Evolutionary conservation across 495 filamentous ascomycete species (phyloP), one percentile per base, ranked within the genome.

Genomic region (Neurospora sp.): DNA sequence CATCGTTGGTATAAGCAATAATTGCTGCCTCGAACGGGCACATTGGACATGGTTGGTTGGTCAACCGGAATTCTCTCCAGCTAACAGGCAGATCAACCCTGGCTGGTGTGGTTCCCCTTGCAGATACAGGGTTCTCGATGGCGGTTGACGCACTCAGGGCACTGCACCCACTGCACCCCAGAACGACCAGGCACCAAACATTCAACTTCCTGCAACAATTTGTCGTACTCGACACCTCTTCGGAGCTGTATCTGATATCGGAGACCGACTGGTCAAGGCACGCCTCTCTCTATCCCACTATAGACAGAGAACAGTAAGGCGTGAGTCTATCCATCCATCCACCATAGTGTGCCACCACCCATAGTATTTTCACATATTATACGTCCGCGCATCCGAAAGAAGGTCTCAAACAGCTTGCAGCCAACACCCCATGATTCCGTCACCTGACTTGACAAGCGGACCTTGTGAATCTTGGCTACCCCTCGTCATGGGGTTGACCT

Each of bases 391-490:
- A 61, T 61, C 53, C 53, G 53, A 27, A 31, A 31, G 27, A 35
- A 65, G 11, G 48, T 27, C 20, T 59, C 27, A 65, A 61, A 35
- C 53, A 61, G 22, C 53, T 65, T 27, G 27, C 53, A 65, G 44
- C 27, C 27, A 8, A 61, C 22, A 71, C 48, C 68, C 70, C 44
- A 71, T 39, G 37, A 16, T 4, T 31, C 61, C 22, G 37, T 72
- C 71, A 72, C 71, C 71, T 72, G 40, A 46, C 61, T 22, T 72
- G 39, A 35, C 59, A 65, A 35, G 27, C 53, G 53, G 53, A 65
- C 27, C 48, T 65, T 65, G 27, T 9, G 7, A 35, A 65, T 65
- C 53, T 65, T 65, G 53, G 53, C 53, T 65, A 65, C 53, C 27
- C 27, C 27, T 65, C 39, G 71, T 72, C 71, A 69, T 72, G 71